A percentile compares a stretch with the other conserved stretches of the same genome.
phyloP scores from a whole-genome alignment of 805 yeast genomes.

The Wickerhamiella galacta region DNA sequence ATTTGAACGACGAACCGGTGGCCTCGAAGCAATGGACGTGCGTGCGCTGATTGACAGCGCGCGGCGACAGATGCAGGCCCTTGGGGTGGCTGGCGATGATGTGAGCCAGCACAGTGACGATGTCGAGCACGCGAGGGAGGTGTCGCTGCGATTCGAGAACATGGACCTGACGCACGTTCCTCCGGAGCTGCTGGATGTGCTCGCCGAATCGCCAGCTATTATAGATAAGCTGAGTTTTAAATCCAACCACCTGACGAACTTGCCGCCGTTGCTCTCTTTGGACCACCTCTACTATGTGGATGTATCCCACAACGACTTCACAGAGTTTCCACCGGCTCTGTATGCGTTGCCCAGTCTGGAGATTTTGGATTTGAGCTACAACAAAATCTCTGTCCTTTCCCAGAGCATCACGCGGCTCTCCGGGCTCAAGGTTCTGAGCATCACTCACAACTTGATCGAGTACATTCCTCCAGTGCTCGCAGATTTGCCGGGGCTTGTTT shows the following conservation, averaged over 20 bases:
- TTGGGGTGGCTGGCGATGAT: neutral
- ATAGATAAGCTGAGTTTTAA: constrained; percentile 33
- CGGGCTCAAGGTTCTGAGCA: constrained; percentile 35
- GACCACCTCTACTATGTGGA: constrained; percentile 41
- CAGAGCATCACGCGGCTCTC: constrained; percentile 24
- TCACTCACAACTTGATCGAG: constrained; percentile 41
- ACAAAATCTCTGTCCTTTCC: constrained; percentile 35
- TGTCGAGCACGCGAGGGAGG: neutral
- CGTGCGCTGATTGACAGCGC: constrained; percentile 4
- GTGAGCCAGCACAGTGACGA: neutral
- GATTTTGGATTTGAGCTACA: constrained; percentile 48
- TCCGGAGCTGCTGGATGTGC: constrained; percentile 2
- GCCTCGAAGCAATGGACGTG: neutral
- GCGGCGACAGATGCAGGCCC: constrained; percentile 3
- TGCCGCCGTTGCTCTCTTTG: constrained; percentile 31
- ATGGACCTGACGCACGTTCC: constrained; percentile 4
- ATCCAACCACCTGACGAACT: constrained; percentile 28
- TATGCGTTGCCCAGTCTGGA: constrained; percentile 31
- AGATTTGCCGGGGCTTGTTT: constrained; percentile 34
- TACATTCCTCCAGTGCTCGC: constrained; percentile 37
- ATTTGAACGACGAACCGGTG: neutral
- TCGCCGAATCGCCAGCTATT: constrained; percentile 1
- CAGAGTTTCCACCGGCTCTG: constrained; percentile 33
- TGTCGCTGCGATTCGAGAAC: constrained; percentile 6
- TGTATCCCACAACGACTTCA: constrained; percentile 42